phyloP scores from a whole-genome alignment of 2,329 filamentous ascomycete genomes.

The Colletotrichum liaoningense region DNA sequence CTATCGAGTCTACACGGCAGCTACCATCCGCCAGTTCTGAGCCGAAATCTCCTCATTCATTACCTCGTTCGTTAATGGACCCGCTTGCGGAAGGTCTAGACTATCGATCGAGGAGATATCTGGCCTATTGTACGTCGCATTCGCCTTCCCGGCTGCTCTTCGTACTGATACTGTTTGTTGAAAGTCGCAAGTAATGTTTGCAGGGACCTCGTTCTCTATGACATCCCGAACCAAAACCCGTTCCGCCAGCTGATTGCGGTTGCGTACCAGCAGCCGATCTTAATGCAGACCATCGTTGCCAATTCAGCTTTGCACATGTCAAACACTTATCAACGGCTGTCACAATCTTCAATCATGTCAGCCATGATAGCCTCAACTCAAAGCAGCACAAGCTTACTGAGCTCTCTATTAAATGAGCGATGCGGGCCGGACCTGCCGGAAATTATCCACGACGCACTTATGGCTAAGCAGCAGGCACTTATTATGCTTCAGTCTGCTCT shows the following conservation, averaged over 20 bases:
- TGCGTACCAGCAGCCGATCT: neutral
- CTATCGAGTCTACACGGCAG: conserved; percentile 4
- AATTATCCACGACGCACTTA: neutral
- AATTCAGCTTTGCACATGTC: conserved; percentile 18
- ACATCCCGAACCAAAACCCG: neutral
- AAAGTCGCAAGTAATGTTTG: conserved; percentile 7
- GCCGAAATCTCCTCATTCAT: conserved; percentile 6
- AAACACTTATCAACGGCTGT: neutral
- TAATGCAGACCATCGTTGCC: neutral
- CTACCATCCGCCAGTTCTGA: neutral
- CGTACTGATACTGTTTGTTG: neutral
- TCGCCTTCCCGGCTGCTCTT: neutral
- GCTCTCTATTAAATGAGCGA: neutral
- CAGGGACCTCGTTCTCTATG: conserved; percentile 7
- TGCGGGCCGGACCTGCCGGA: neutral
- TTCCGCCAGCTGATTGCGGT: conserved; percentile 2
- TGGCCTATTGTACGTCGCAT: conserved; percentile 3
- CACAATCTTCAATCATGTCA: neutral
- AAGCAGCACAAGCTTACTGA: neutral
- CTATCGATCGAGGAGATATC: conserved; percentile 8
- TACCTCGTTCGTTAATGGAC: conserved; percentile 1
- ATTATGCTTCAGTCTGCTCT: conserved; percentile 10
- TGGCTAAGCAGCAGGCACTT: conserved; percentile 8
- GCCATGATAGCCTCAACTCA: conserved; percentile 1
- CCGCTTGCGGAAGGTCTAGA: conserved; percentile 2